Base-by-base conservation (phyloP, 2,329 filamentous ascomycete species). In the Drechslerella dactyloides region DNA sequence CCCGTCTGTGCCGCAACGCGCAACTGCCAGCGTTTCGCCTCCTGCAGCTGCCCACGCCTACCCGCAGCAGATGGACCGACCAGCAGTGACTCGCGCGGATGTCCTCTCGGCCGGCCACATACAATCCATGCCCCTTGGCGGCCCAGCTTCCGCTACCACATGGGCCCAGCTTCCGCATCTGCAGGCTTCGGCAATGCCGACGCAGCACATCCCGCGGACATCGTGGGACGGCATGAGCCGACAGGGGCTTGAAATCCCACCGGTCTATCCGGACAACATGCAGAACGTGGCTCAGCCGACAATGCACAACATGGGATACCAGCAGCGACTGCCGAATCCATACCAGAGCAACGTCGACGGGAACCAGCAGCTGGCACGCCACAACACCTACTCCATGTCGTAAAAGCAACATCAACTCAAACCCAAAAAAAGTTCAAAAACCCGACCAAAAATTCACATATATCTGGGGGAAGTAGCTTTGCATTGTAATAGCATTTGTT, bases 201-300 rank as follows among this genome's bases (percentile, higher is more conserved):
- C 64, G n/a, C 42, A 54, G 23, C 65, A 70, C 44, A 60, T 70
- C 57, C 66, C 66, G 35, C 63, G 66, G 24, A 64, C 66, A 64
- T 70, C 66, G 21, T 70, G 66, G 66, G 66, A 70, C 50, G 66
- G 66, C 15, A 70, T 70, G 66, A 54, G 59, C 11, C 59, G 66
- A n/a, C 66, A 70, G 33, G 55, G 21, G 23, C n/a, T 69, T 6
- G 65, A 70, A 24, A 70, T 70, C 27, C 65, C 65, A 7, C 65
- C 65, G 13, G 66, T 70, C 11, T 70, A 70, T 37, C 54, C 59
- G 37, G 66, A 70, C 19, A 64, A 55, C 33, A 63, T 70, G 27
- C 66, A 64, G 17, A 37, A 58, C 30, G 66, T 70, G 7, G 30
- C 35, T 27, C 66, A 70, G 23, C 66, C 54, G 35, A 24, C 54